phyloP scores from a whole-genome alignment of 805 yeast species.

The Lipomyces mesembrius region DNA sequence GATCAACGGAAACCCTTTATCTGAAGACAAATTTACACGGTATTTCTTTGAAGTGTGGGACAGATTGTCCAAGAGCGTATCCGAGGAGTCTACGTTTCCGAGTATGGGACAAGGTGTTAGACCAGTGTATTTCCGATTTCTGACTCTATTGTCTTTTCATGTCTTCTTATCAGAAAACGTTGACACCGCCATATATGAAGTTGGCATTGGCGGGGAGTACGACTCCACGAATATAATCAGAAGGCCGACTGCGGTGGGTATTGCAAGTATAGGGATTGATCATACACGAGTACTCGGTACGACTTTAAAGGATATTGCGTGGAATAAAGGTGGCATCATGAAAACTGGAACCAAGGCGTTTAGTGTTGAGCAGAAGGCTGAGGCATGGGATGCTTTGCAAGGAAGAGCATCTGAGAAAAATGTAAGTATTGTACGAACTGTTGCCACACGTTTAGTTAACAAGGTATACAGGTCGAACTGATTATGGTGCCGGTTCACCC shows the following conservation, averaged over 20 bases:
- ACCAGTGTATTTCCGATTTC: slow-evolving; percentile 91
- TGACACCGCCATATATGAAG: slow-evolving; percentile 94
- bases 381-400: slow-evolving; percentile 53
- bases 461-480: slow-evolving; percentile 43
- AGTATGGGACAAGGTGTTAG: slow-evolving; percentile 72
- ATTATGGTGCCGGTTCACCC: slow-evolving; percentile 45
- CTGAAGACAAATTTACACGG: slow-evolving; percentile 76
- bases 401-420: slow-evolving; percentile 71
- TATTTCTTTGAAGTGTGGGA: slow-evolving; percentile 97
- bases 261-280: slow-evolving; percentile 86
- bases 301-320: slow-evolving; percentile 86
- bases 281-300: slow-evolving; percentile 86
- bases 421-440: slow-evolving; percentile 49
- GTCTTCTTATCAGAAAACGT: slow-evolving; percentile 85
- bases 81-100: slow-evolving; percentile 66
- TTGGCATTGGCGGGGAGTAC: slow-evolving; percentile 97
- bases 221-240: slow-evolving; percentile 92
- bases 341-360: slow-evolving; percentile 70
- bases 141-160: slow-evolving; percentile 89
- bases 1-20: slow-evolving; percentile 83
- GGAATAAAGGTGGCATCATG: slow-evolving; percentile 96
- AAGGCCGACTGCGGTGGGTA: slow-evolving; percentile 82
- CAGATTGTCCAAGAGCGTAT: slow-evolving; percentile 59
- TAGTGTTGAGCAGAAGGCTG: slow-evolving; percentile 63
- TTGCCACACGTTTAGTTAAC: not conserved